Evolutionary conservation across 768 basidiomycete genomes (phyloP).

Genomic region (Aureoboletus auriporus): DNA sequence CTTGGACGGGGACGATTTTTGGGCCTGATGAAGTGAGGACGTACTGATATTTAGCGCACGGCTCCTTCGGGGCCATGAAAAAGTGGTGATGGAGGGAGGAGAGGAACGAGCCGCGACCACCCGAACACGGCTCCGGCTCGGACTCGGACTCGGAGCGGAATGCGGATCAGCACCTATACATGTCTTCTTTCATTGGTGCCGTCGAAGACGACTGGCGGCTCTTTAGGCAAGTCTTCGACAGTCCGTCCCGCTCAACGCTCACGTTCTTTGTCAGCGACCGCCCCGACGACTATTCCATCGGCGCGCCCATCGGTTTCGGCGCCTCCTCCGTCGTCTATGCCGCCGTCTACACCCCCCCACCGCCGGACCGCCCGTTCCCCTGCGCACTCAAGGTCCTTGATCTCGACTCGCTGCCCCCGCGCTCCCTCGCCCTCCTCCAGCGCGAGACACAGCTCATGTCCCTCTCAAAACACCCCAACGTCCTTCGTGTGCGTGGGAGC

Average conservation of each 20-base stretch:
- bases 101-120: background rate
- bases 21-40: conserved; percentile 62
- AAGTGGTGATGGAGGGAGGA: background rate
- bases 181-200: conserved; percentile 60
- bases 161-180: background rate
- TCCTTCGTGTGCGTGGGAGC: conserved; percentile 84
- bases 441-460: conserved; percentile 92
- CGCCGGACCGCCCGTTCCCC: conserved; percentile 39
- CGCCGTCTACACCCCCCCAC: conserved; percentile 57
- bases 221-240: conserved; percentile 51
- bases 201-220: conserved; percentile 83
- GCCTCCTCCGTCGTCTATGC: conserved; percentile 89
- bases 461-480: conserved; percentile 89
- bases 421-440: conserved; percentile 67
- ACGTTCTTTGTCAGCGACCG: conserved; percentile 51
- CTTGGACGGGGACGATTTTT: conserved; percentile 68
- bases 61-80: conserved; percentile 62
- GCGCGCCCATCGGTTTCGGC: conserved; percentile 82
- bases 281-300: conserved; percentile 68
- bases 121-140: conserved; percentile 17
- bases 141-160: conserved; percentile 10
- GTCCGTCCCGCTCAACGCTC: background rate
- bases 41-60: conserved; percentile 73
- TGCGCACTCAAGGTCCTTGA: conserved; percentile 90
- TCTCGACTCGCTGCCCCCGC: conserved; percentile 71